Evolutionary conservation across 1,284 basidiomycete species (phyloP).

Genomic region (Termitomyces sp.): DNA sequence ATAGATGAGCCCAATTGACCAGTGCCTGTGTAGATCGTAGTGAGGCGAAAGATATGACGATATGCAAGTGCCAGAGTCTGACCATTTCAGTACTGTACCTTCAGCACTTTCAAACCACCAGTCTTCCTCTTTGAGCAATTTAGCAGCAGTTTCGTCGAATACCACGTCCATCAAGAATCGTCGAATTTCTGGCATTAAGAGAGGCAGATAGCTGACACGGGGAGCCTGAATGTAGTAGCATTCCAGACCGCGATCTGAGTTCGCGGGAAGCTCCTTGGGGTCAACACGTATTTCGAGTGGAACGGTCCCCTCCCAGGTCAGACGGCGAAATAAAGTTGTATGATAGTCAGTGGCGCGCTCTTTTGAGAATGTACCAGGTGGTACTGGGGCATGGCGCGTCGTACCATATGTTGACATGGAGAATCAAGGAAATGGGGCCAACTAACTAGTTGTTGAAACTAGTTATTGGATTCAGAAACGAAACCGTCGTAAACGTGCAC

Average conservation of each 20-base stretch:
- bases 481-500: background rate
- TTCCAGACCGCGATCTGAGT: conserved; percentile 81
- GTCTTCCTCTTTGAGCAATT: conserved; percentile 73
- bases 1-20: conserved; percentile 90
- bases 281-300: conserved; percentile 82
- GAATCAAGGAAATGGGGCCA: background rate
- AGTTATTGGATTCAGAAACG: no score
- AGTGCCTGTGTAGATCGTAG: conserved; percentile 63
- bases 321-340: conserved; percentile 72
- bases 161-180: conserved; percentile 85
- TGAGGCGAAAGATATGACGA: background rate
- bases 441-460: no score
- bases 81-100: conserved; percentile 79
- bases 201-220: conserved; percentile 84
- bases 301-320: conserved; percentile 82
- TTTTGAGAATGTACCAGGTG: conserved; percentile 42
- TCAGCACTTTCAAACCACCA: conserved; percentile 93
- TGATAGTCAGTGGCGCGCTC: conserved; percentile 48
- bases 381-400: conserved; percentile 49
- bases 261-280: conserved; percentile 79
- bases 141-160: conserved; percentile 76
- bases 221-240: conserved; percentile 85
- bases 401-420: conserved; percentile 59
- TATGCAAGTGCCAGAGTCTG: conserved; percentile 25
- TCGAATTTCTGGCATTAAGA: conserved; percentile 83